phyloP scores from a whole-genome alignment of 140 eudicot species.

The Cichorium intybus region DNA sequence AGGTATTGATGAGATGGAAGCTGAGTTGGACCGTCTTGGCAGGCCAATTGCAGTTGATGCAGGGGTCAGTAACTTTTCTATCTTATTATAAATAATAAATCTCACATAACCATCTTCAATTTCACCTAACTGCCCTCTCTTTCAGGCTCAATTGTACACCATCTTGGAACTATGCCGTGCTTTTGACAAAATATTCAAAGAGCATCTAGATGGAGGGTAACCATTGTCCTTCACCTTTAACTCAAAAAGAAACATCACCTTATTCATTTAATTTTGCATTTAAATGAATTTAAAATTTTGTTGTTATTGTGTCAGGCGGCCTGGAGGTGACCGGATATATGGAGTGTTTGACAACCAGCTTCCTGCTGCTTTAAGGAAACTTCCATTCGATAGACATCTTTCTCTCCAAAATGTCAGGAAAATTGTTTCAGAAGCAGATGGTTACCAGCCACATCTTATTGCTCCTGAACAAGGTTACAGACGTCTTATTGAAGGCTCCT shows the following conservation, averaged over 20 bases:
- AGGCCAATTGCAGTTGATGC: slow-evolving; percentile 69
- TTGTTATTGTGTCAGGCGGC: slow-evolving; percentile 43
- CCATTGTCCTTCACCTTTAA: slow-evolving; percentile 9
- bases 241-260: background rate
- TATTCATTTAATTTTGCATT: background rate
- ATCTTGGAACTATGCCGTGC: slow-evolving; percentile 84
- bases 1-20: slow-evolving; percentile 54
- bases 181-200: slow-evolving; percentile 65
- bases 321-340: slow-evolving; percentile 69
- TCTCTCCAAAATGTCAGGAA: slow-evolving; percentile 59
- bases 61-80: slow-evolving; percentile 41
- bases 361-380: slow-evolving; percentile 67
- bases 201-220: slow-evolving; percentile 88
- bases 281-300: background rate
- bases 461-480: slow-evolving; percentile 83
- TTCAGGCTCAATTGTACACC: slow-evolving; percentile 72
- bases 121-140: background rate
- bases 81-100: background rate
- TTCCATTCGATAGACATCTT: slow-evolving; percentile 62
- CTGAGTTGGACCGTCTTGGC: slow-evolving; percentile 66
- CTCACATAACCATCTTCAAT: background rate
- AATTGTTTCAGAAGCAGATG: slow-evolving; percentile 73
- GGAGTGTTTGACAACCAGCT: slow-evolving; percentile 70
- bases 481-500: slow-evolving; percentile 60
- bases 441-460: slow-evolving; percentile 72